A percentile compares a stretch with the other conserved stretches of the same genome.
Evolutionary conservation across 345 rosid genomes (phyloP).

Genomic region (Corchorus capsularis): DNA sequence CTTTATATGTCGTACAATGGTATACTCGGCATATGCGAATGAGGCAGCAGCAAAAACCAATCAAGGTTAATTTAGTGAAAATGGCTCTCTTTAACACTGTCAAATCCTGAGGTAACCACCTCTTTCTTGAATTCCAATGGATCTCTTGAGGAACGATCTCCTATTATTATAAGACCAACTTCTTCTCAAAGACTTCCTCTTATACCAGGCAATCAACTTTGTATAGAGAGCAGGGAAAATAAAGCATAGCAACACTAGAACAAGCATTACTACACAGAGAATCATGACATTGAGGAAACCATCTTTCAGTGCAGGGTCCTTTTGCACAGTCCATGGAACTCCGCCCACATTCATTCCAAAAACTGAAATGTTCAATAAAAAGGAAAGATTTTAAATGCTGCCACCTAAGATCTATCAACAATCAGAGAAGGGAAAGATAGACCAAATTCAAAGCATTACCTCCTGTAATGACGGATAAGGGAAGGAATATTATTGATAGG

Average conservation of each 20-base stretch:
- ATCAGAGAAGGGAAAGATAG: neutral
- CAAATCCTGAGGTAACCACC: slow-evolving; percentile 80
- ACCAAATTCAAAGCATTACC: slow-evolving; percentile 41
- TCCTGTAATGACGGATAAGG: slow-evolving; percentile 90
- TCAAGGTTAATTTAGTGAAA: neutral
- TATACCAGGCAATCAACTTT: slow-evolving; percentile 52
- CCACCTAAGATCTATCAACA: neutral
- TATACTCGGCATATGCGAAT: neutral
- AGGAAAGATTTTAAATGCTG: neutral
- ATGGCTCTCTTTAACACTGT: slow-evolving; percentile 3
- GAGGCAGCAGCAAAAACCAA: neutral
- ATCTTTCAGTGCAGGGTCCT: slow-evolving; percentile 51
- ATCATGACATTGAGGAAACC: slow-evolving; percentile 92
- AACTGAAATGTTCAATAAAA: slow-evolving; percentile 41
- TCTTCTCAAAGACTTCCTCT: slow-evolving; percentile 49
- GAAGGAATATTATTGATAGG: slow-evolving; percentile 92
- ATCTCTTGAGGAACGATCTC: slow-evolving; percentile 64
- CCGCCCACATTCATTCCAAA: slow-evolving; percentile 99
- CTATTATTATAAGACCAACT: slow-evolving; percentile 75
- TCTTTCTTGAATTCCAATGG: slow-evolving; percentile 47
- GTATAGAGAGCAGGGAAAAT: slow-evolving; percentile 62
- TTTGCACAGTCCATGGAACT: slow-evolving; percentile 96
- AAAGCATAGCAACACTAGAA: slow-evolving; percentile 64
- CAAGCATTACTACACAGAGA: slow-evolving; percentile 60
- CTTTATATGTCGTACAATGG: neutral